Base-by-base conservation (phyloP, 345 rosid species). In the Gossypium australe region DNA sequence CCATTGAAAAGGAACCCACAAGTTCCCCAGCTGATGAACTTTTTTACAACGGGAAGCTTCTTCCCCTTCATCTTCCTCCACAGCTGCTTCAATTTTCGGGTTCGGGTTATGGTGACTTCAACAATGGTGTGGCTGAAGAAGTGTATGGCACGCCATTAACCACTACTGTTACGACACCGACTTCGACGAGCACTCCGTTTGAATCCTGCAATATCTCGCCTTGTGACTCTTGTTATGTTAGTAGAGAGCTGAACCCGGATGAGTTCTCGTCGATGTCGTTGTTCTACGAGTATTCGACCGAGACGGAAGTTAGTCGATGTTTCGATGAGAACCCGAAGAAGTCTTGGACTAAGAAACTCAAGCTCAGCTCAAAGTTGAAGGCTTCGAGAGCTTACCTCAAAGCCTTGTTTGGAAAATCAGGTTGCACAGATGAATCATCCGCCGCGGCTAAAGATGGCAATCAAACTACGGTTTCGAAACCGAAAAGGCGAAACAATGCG, bases 11-110 rank as follows among this genome's bases (percentile, higher is more conserved):
- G 77, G 88, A 86, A 47, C 72, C 81, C 3, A 80, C 87, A 22
- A 78, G 91, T 75, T 93, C 92, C 24, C 97, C 97, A 0, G 99
- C 99, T 2, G 99, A 95, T 61, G 94, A 93, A 67, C 98, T 95
- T 58, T 95, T 95, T 84, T 93, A 88, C 94, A 93, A 86, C 65
- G 99, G 99, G 47, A 91, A 90, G 77, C 94, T 95, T 45, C 98
- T 93, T 45, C 99, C 99, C 70, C 97, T 95, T 59, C 96, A 86
- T 76, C 87, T 89, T 34, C 94, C 91, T 67, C 92, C 90, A 2
- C 88, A 87, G 22, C 86, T 91, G 82, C 87, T 94, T 60, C 85
- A 85, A 60, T 74, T 75, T 58, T 72, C 38, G 34, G 38, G 34
- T 58, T 22, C 13, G 25, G 24, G n/a, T 20, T 22, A 18, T 24